Percentiles rank a stretch among this genome's conserved stretches.
Conservation (phyloP, 1,284 basidiomycete genomes). For the Trichosporon sp. region DNA sequence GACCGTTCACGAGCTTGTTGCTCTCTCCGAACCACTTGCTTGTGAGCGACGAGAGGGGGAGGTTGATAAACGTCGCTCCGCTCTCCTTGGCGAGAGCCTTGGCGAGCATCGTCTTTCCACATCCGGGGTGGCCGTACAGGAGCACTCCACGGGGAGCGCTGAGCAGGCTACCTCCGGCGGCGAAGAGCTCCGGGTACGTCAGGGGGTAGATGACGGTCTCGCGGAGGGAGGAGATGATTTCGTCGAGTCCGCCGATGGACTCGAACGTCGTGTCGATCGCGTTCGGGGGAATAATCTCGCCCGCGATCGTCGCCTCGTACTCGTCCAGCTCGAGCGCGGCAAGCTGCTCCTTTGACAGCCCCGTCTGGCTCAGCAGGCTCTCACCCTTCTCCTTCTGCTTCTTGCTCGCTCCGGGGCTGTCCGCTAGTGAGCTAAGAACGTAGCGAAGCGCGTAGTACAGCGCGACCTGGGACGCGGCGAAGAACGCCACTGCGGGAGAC, state of each 20-base stretch:
- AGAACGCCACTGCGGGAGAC: constrained; percentile 61
- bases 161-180: constrained; percentile 65
- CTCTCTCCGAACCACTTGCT: constrained; percentile 99
- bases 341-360: constrained; percentile 53
- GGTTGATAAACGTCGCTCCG: constrained; percentile 94
- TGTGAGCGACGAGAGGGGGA: constrained; percentile 65
- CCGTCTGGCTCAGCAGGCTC: constrained; percentile 48
- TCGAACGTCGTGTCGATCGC: constrained; percentile 60
- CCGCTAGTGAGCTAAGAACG: constrained; percentile 51
- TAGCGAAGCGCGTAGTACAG: constrained; percentile 56
- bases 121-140: constrained; percentile 87
- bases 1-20: constrained; percentile 91
- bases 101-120: constrained; percentile 93
- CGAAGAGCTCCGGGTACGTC: constrained; percentile 87
- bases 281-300: constrained; percentile 60
- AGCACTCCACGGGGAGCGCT: constrained; percentile 69
- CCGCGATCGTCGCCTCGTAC: constrained; percentile 62
- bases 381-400: constrained; percentile 54
- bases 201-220: constrained; percentile 97
- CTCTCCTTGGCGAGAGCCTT: constrained; percentile 95
- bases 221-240: constrained; percentile 84
- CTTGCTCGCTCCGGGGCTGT: constrained; percentile 42
- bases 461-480: constrained; percentile 63
- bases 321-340: constrained; percentile 60
- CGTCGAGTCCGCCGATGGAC: constrained; percentile 84